Conservation (phyloP, 768 basidiomycete genomes). For the Lactarius deliciosus region DNA sequence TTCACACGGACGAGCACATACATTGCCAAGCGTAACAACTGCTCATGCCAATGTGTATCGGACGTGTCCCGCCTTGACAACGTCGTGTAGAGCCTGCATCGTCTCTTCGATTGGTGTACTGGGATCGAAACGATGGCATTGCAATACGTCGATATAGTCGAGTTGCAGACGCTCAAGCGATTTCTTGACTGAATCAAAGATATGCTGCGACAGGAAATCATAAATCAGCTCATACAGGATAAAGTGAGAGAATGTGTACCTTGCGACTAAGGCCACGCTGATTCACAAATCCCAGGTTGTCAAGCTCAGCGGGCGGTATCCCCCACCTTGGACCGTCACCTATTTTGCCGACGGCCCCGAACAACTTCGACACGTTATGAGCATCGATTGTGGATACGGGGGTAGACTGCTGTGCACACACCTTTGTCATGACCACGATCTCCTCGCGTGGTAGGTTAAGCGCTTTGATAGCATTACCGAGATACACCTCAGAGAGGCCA, state of each 20-base stretch:
- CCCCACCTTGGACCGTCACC: background rate
- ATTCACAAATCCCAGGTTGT: constrained; percentile 40
- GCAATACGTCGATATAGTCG: constrained; percentile 75
- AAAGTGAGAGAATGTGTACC: constrained; percentile 24
- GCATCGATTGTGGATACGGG: background rate
- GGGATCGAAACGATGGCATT: constrained; percentile 45
- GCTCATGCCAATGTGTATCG: constrained; percentile 38
- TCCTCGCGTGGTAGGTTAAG: constrained; percentile 41
- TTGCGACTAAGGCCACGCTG: constrained; percentile 40
- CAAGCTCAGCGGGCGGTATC: constrained; percentile 16
- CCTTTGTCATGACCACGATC: constrained; percentile 48
- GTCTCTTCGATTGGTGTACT: constrained; percentile 37
- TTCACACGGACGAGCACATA: constrained; percentile 12
- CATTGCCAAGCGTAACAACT: constrained; percentile 36
- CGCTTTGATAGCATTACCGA: constrained; percentile 45
- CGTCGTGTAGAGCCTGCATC: constrained; percentile 42
- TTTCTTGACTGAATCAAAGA: constrained; percentile 65
- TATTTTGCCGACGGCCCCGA: constrained; percentile 3
- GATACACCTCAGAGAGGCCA: constrained; percentile 37
- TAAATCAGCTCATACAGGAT: background rate
- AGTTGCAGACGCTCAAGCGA: constrained; percentile 66
- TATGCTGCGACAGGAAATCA: constrained; percentile 46
- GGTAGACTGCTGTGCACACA: constrained; percentile 3
- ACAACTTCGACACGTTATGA: constrained; percentile 1
- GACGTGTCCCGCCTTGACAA: constrained; percentile 41